Base-by-base conservation (phyloP, 106 monocot genomes). In the Allium sativum region DNA sequence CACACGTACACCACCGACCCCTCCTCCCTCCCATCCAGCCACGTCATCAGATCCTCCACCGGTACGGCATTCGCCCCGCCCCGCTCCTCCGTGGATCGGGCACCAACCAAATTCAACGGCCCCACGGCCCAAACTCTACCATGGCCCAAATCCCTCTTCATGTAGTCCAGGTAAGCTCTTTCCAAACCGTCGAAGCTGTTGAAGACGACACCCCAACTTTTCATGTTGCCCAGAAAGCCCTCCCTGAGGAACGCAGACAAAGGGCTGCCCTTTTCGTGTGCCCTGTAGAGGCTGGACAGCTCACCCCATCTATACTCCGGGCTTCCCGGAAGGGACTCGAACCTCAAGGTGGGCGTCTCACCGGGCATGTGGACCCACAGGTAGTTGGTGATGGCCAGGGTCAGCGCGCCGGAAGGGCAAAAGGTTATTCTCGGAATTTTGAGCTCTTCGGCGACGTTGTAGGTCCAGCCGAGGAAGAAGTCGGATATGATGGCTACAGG, bases 401-500 rank as follows among this genome's bases (percentile, higher is more conserved):
- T 3, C 18, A 73, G 15, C 0, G 78, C 68, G 12, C 63, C 68
- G 6, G 63, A 78, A 6, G 78, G 68, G 40, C 10, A 56, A 54
- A 82, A 86, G 18, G 62, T 66, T 18, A 86, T 7, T 12, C 73
- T 58, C n/a, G 86, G 76, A 45, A 86, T 18, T 31, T 67, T 68
- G 2, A 81, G 62, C 18, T 81, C 68, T 22, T 22, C 52, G 47
- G 86, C 81, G 13, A 82, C 60, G 45, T 40, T 31, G 2, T 59
- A 31, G 8, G 82, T 74, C 86, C 82, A 86, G 9, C 81, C 85
- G 42, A 65, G 44, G 68, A 86, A 78, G 48, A 83, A 73, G 70
- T 88, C 88, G 64, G 75, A 81, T 18, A 81, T 11, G 60, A 84
- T 73, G 20, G 72, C 70, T n/a, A 19, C 21, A 1, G 78, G 70